These are phyloP conservation scores for Brachypodium distachyon DNA, from an alignment of 202 grass and related monocot genomes.

Conservation along the genomic window DNA sequence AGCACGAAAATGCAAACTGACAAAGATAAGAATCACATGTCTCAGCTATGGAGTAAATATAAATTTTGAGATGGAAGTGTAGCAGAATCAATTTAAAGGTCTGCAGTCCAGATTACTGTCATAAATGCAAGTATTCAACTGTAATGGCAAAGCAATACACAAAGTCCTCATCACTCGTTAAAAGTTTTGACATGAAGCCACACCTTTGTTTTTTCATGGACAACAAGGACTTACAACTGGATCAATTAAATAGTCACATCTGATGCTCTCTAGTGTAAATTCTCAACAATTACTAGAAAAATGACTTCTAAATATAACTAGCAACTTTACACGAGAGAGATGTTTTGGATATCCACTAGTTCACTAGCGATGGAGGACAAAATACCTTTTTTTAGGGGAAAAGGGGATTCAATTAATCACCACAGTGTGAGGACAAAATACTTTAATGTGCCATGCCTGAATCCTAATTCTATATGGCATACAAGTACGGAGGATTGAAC, in stretches of 20 bases:
- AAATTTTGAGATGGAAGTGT: neutral
- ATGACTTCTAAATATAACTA: neutral
- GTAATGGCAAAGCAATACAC: neutral
- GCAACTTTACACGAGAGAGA: neutral
- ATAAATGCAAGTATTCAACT: neutral
- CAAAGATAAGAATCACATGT: neutral
- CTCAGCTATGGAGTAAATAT: neutral
- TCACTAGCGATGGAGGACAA: neutral
- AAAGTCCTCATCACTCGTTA: neutral
- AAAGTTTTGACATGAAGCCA: neutral
- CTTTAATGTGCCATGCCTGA: neutral
- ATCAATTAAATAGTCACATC: neutral
- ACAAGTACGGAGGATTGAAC: neutral
- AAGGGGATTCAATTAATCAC: too few relatives aligned
- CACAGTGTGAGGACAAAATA: too few relatives aligned
- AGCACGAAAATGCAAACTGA: neutral
- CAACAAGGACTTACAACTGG: neutral
- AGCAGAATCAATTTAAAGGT: neutral
- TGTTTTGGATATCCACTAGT: neutral
- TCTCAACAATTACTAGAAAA: neutral
- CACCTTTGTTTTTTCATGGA: neutral
- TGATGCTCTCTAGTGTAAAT: neutral
- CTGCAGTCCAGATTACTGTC: neutral
- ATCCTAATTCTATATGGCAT: neutral
- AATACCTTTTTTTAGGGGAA: too few relatives aligned